Conservation (phyloP, 176 grass and related monocot genomes). For the Chloris gayana region DNA sequence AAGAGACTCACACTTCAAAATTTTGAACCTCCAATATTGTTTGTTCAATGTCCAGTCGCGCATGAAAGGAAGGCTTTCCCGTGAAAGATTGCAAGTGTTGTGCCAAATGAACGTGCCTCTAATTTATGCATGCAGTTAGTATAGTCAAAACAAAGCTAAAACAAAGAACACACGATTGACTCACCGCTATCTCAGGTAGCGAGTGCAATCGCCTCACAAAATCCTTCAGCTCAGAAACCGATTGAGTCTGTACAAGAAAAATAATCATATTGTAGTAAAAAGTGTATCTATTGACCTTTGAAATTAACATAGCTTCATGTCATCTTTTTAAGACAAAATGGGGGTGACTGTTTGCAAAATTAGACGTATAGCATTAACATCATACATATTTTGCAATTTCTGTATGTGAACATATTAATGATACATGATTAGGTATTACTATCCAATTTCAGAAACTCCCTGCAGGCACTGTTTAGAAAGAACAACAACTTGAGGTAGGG, state of each 20-base stretch:
- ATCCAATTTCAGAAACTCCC: not conserved
- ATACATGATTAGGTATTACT: not conserved
- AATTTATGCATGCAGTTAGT: slow-evolving; percentile 35
- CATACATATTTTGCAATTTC: slow-evolving; percentile 9
- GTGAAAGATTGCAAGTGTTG: slow-evolving; percentile 99
- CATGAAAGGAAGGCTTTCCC: slow-evolving; percentile 85
- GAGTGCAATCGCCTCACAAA: slow-evolving; percentile 96
- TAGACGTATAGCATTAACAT: slow-evolving; percentile 9
- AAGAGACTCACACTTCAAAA: slow-evolving; percentile 77
- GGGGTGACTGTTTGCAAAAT: not conserved
- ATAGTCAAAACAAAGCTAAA: slow-evolving; percentile 27
- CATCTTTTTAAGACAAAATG: not conserved
- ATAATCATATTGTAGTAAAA: not conserved
- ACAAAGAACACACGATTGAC: slow-evolving; percentile 18
- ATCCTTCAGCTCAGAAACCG: slow-evolving; percentile 96
- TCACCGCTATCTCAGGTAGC: slow-evolving; percentile 92
- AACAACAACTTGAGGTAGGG: too few relatives aligned
- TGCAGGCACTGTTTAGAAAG: too few relatives aligned
- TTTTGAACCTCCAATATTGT: slow-evolving; percentile 87
- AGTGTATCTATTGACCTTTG: not conserved
- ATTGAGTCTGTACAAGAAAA: slow-evolving; percentile 68
- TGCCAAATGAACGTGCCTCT: slow-evolving; percentile 97
- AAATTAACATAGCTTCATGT: slow-evolving; percentile 11
- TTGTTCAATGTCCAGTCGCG: slow-evolving; percentile 87
- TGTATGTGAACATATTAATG: not conserved